A percentile compares a stretch with the other conserved stretches of the same genome.
Evolutionary conservation across 768 basidiomycete species (phyloP).

Genomic region (Mycena floridula): DNA sequence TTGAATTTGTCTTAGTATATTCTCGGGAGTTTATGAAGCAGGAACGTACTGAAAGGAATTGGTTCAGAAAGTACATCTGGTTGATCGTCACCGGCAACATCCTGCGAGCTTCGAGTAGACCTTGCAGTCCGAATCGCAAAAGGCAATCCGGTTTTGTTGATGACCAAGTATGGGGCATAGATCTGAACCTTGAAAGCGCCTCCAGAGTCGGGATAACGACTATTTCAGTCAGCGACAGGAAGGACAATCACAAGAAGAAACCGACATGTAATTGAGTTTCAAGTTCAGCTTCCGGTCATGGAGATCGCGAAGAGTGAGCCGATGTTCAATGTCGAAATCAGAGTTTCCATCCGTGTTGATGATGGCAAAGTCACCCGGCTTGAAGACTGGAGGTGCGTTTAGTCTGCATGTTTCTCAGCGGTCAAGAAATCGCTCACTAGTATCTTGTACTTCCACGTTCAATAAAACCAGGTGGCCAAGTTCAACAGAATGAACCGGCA

Average conservation of each 20-base stretch:
- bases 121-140: constrained; percentile 66
- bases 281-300: constrained; percentile 73
- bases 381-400: constrained; percentile 53
- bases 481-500: constrained; percentile 96
- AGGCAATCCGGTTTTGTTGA: constrained; percentile 90
- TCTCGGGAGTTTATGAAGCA: constrained; percentile 1
- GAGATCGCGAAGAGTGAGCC: constrained; percentile 66
- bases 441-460: constrained; percentile 88
- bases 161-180: constrained; percentile 80
- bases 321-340: constrained; percentile 79
- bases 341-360: constrained; percentile 92
- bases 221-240: constrained; percentile 18
- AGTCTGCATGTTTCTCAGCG: neutral
- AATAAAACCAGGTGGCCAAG: constrained; percentile 83
- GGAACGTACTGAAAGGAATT: constrained; percentile 72
- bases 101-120: constrained; percentile 59
- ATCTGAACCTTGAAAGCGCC: constrained; percentile 96
- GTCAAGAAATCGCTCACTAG: constrained; percentile 42
- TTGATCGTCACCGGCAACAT: constrained; percentile 74
- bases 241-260: constrained; percentile 5
- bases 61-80: constrained; percentile 39
- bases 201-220: constrained; percentile 82
- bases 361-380: constrained; percentile 94
- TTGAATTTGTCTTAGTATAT: too few relatives aligned
- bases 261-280: constrained; percentile 86